Conservation (phyloP, 371 early-diverging fungal species). For the Rhizomucor miehei region DNA sequence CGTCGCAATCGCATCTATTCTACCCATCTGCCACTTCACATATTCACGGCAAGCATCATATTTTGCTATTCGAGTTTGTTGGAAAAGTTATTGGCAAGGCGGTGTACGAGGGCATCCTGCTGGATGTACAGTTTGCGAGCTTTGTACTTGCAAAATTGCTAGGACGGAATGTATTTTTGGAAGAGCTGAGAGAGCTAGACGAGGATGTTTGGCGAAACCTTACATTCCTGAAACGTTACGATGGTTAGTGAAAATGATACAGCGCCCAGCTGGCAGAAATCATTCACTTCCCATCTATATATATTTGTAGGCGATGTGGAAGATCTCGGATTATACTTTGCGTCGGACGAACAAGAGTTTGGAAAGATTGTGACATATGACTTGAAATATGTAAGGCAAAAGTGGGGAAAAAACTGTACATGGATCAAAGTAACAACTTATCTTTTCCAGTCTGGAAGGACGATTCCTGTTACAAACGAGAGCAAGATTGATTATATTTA, state of each 20-base stretch:
- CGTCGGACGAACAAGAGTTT: slow-evolving; percentile 59
- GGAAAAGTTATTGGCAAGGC: slow-evolving; percentile 90
- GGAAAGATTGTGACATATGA: slow-evolving; percentile 47
- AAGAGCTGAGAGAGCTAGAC: slow-evolving; percentile 83
- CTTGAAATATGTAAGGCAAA: slow-evolving; percentile 38
- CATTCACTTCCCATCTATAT: no score
- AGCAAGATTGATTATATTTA: slow-evolving; percentile 83
- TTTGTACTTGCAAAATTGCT: slow-evolving; percentile 84
- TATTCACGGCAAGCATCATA: slow-evolving; percentile 46
- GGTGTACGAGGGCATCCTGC: slow-evolving; percentile 83
- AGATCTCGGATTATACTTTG: slow-evolving; percentile 66
- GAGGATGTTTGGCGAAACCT: slow-evolving; percentile 78
- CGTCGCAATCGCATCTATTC: slow-evolving; percentile 60
- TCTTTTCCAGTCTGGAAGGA: slow-evolving; percentile 57
- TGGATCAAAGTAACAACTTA: no score
- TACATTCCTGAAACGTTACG: slow-evolving; percentile 77
- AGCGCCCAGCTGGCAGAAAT: slow-evolving; percentile 22
- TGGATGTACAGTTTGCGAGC: slow-evolving; percentile 84
- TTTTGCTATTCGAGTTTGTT: slow-evolving; percentile 74
- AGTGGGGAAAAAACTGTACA: no score
- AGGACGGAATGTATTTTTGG: slow-evolving; percentile 71
- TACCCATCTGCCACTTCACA: slow-evolving; percentile 64
- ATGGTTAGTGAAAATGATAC: slow-evolving; percentile 35
- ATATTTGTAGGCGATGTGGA: slow-evolving; percentile 55
- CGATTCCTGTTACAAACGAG: slow-evolving; percentile 69